Conservation (phyloP, 495 filamentous ascomycete species). For the Xylaria longipes region DNA sequence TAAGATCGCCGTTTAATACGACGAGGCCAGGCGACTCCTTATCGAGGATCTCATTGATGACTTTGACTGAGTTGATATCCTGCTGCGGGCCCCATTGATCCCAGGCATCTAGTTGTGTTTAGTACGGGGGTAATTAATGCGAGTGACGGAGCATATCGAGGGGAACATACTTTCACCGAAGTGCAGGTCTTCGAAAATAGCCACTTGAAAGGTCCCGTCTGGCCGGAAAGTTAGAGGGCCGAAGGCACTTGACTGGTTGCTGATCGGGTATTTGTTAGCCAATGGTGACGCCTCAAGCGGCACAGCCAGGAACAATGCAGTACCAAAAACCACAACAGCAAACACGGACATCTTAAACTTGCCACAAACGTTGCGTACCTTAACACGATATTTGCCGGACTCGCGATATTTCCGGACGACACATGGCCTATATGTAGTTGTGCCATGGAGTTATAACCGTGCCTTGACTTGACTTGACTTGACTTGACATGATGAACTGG, state of each 20-base stretch:
- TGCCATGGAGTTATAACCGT: constrained; percentile 24
- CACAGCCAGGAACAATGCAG: constrained; percentile 22
- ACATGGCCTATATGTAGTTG: constrained; percentile 38
- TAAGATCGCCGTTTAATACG: constrained; percentile 76
- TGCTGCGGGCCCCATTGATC: constrained; percentile 63
- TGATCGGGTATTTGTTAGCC: constrained; percentile 23
- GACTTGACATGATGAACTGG: background rate
- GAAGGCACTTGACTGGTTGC: constrained; percentile 27
- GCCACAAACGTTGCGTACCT: constrained; percentile 28
- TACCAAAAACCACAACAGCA: constrained; percentile 19
- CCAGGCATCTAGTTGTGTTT: constrained; percentile 48
- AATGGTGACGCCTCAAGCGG: constrained; percentile 4
- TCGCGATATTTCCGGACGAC: constrained; percentile 16
- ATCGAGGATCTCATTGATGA: constrained; percentile 67
- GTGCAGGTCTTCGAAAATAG: constrained; percentile 72
- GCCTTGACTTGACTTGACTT: too few species aligned
- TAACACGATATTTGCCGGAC: background rate
- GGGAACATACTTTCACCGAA: constrained; percentile 65
- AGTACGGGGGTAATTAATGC: too few species aligned
- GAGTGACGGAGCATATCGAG: background rate
- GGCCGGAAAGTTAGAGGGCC: constrained; percentile 47
- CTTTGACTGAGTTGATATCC: constrained; percentile 63
- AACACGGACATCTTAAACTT: constrained; percentile 12
- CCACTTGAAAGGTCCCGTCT: constrained; percentile 55
- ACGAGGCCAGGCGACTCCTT: constrained; percentile 63